Base-by-base conservation (phyloP, 2,329 filamentous ascomycete genomes). In the Paracoccidioides lutzii region DNA sequence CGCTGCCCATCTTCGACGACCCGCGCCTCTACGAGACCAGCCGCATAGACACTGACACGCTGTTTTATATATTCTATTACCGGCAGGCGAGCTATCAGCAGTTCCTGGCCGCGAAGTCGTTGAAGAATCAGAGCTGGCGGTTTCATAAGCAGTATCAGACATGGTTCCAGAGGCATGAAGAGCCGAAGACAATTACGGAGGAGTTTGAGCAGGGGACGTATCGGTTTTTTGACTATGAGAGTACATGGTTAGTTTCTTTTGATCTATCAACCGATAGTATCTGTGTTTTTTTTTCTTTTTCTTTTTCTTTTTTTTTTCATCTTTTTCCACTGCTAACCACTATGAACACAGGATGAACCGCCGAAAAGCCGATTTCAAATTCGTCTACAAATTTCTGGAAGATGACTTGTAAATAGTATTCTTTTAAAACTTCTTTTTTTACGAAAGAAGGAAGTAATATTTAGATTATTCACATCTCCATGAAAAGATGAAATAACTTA, bases 131-230 rank as follows among this genome's bases (percentile, higher is more conserved):
- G 72, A 96, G 90, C 72, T 98, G 93, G 93, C 82, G 93, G 56
- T 98, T 98, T 71, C 93, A 98, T 75, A 98, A 98, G 77, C 93
- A 97, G 71, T 98, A 98, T 69, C 93, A 95, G 72, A 98, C 93
- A 1, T 98, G 93, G 93, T 98, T 98, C 67, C 93, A 98, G 72
- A 81, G 93, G 53, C 93, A 98, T 63, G 93, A 98, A 68, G 93
- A 98, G 75, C 93, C 93, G 15, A 98, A 98, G 78, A 90, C 84
- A 64, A 98, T 98, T 67, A 97, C 93, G 0, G 93, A 98, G 72
- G 93, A 98, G 73, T 97, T 89, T 68, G 93, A 98, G 75, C 93
- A 98, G 73, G 93, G 93, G 60, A 98, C 93, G 30, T 98, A 98
- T 76, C 85, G 93, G 52, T 98, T 98, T 78, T 98, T 98, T 72